Evolutionary conservation across 208 protist genomes (phyloP), one percentile per base, ranked within the genome.

Genomic region (Porcisia deanei): DNA sequence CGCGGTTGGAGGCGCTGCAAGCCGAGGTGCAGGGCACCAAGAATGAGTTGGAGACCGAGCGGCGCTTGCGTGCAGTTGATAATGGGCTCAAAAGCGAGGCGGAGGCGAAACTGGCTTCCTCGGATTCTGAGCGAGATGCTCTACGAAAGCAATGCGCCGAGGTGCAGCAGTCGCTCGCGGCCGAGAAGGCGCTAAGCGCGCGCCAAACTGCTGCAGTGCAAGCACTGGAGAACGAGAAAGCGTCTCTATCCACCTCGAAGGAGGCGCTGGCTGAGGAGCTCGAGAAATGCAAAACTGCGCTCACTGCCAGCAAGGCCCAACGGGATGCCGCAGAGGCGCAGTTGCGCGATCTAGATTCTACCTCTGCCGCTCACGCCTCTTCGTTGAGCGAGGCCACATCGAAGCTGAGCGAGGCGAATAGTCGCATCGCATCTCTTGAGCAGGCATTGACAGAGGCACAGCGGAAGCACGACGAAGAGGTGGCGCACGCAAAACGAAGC

Each of bases 141-240:
- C 57, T 81, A 7, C 52, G 69, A 14, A 20, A 12, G 16, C 53
- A 79, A 39, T 30, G 57, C 54, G 57, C 37, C 6, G 76, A 80
- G 30, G 22, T 47, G 41, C 57, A 75, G 39, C 52, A 78, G 63
- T 75, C 74, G 9, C 52, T 77, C 0, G 16, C 71, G 37, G 67
- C 64, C 18, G 77, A 68, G 61, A 76, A 65, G 71, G 73, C 60
- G 34, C 68, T 57, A 18, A 64, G 72, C 57, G 71, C 71, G 20
- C 75, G 71, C 12, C 73, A 65, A 57, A 59, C 53, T 3, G 79
- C 68, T 3, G 70, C 69, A 18, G 25, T 76, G 57, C 60, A 73
- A 64, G 58, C 75, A 43, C 64, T 79, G n/a, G 76, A 85, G 45
- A 85, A 81, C 54, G 81, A 85, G 47, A 73, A 77, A 25, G 72